Base-by-base conservation (phyloP, 108 stramenopile species). In the Nannochloropsis salina region DNA sequence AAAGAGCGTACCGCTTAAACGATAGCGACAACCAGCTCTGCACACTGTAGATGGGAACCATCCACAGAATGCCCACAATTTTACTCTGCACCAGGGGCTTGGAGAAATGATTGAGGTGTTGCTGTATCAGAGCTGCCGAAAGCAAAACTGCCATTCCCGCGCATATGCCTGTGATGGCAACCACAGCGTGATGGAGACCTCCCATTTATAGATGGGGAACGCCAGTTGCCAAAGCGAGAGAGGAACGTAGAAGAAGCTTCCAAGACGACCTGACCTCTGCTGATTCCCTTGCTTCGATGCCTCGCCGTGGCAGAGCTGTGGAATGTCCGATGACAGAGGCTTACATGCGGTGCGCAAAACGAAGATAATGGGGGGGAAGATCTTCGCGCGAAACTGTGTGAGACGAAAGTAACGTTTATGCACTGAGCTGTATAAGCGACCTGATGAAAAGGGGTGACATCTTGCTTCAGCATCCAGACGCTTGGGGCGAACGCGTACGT, bases 31-130 rank as follows among this genome's bases (percentile, higher is more conserved):
- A 41, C 45, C 88, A 91, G 61, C 87, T 88, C 90, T 88, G 83
- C 11, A 91, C 61, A 21, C 88, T 88, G 86, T 91, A 91, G 82
- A 91, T 91, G 44, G 90, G 90, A 2, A 91, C 90, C 90, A 91
- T 91, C 89, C 89, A 91, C 3, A 91, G 86, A 42, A 91, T 91
- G 31, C 90, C 90, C 15, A 91, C 45, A 20, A 90, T 90, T 44
- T 91, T 43, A 20, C 83, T 81, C 84, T 90, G 89, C 9, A 85
- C 82, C 42, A 84, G 81, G 22, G 89, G 89, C 43, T 80, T 61
- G 51, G 84, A 84, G 86, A 90, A 90, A 80, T 90, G 86, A 4
- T 45, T 44, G 20, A 86, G 83, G 80, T 89, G 89, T 81, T 83
- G 82, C 10, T 82, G 74, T 22, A 89, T 89, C 51, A 89, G 86